Percentiles rank a stretch among this genome's conserved stretches.
These are phyloP conservation scores for Fusarium goolgardi DNA, from an alignment of 2,329 filamentous ascomycete species.

Conservation along the genomic window DNA sequence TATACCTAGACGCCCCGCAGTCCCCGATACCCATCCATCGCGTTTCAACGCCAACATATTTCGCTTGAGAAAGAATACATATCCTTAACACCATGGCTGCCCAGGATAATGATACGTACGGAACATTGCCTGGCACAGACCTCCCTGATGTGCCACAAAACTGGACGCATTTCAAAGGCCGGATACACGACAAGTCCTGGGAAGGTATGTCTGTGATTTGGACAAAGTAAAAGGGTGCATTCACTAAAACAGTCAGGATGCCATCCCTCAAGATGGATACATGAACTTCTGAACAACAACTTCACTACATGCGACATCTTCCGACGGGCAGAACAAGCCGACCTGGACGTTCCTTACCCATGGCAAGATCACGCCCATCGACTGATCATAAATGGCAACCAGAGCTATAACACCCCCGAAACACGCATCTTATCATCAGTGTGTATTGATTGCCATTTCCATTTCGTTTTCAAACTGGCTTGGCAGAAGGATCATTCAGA, in stretches of 20 bases:
- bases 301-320: constrained; percentile 54
- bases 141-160: constrained; percentile 48
- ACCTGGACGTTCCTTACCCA: constrained; percentile 48
- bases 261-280: constrained; percentile 57
- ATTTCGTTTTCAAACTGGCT: constrained; percentile 55
- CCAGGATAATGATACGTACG: constrained; percentile 49
- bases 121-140: constrained; percentile 50
- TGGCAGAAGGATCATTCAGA: constrained; percentile 49
- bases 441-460: constrained; percentile 56
- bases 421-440: constrained; percentile 52
- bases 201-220: constrained; percentile 42
- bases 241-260: constrained; percentile 48
- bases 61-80: neutral
- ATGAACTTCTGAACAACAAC: constrained; percentile 55
- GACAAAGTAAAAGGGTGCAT: neutral
- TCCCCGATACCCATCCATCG: constrained; percentile 13
- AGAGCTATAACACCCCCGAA: constrained; percentile 49
- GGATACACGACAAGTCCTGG: constrained; percentile 39
- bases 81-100: constrained; percentile 45
- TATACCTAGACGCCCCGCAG: constrained; percentile 30
- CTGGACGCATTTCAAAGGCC: constrained; percentile 49
- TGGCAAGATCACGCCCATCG: constrained; percentile 53
- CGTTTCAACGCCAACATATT: neutral
- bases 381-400: constrained; percentile 56
- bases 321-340: constrained; percentile 48